phyloP scores from a whole-genome alignment of 345 rosid genomes.

The Ricinus communis region DNA sequence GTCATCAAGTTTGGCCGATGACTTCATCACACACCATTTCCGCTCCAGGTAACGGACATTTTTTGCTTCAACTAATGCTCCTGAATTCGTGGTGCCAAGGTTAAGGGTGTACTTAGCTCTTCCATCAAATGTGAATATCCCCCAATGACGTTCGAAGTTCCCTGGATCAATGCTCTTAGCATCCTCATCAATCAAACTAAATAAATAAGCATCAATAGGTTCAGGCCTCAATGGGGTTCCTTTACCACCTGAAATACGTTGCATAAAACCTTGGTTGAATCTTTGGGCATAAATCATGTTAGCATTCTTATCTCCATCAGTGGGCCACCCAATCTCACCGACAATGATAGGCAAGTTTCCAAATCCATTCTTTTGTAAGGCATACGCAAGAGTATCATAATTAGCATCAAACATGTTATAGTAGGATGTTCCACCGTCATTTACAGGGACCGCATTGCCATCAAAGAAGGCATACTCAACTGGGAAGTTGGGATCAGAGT shows the following conservation, averaged over 20 bases:
- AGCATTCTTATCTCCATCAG: conserved; percentile 73
- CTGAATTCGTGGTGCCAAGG: conserved; percentile 78
- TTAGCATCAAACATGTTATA: conserved; percentile 86
- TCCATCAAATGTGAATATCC: conserved; percentile 42
- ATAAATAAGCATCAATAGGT: conserved; percentile 70
- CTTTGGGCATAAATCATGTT: conserved; percentile 50
- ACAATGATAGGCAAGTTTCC: conserved; percentile 63
- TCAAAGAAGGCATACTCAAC: conserved; percentile 79
- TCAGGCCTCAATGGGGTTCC: conserved; percentile 69
- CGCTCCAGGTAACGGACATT: conserved; percentile 45
- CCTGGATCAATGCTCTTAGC: conserved; percentile 69
- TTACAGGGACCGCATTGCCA: conserved; percentile 51
- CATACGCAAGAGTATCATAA: conserved; percentile 69
- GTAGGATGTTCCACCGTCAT: conserved; percentile 75
- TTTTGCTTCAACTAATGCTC: conserved; percentile 54
- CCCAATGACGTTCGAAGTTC: conserved; percentile 43
- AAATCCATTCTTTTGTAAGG: conserved; percentile 80
- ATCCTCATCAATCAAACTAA: conserved; percentile 83
- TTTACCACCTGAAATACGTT: conserved; percentile 48
- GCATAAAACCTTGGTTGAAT: conserved; percentile 79
- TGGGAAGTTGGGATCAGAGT: conserved; percentile 72
- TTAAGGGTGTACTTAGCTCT: conserved; percentile 60
- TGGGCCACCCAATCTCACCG: conserved; percentile 96
- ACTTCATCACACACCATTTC: conserved; percentile 86
- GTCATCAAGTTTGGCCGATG: conserved; percentile 59